Evolutionary conservation across 495 filamentous ascomycete genomes (phyloP).

Genomic region (Aspergillus leporis): DNA sequence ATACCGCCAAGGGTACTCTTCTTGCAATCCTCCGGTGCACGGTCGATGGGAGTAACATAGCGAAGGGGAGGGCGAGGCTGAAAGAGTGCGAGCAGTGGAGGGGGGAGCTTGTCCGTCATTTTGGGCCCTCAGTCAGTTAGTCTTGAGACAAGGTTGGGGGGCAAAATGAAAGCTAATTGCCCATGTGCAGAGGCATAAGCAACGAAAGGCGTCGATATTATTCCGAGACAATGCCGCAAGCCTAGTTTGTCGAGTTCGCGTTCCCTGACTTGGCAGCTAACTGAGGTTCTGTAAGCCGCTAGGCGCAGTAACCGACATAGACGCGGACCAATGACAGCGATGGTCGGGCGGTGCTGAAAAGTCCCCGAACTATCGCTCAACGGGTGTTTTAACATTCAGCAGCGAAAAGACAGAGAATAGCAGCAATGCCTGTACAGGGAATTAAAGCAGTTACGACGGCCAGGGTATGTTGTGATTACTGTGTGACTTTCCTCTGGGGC

Average conservation of each 20-base stretch:
- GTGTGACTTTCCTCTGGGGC: not conserved
- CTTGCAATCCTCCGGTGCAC: constrained; percentile 77
- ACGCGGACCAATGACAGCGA: constrained; percentile 28
- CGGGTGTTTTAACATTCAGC: constrained; percentile 9
- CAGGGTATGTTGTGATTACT: constrained; percentile 29
- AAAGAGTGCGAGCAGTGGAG: constrained; percentile 90
- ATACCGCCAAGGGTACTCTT: constrained; percentile 67
- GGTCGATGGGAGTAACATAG: constrained; percentile 81
- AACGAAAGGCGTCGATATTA: not conserved
- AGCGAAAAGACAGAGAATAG: constrained; percentile 14
- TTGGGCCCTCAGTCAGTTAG: constrained; percentile 20
- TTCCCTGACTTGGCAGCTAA: constrained; percentile 5
- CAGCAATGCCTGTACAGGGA: constrained; percentile 69
- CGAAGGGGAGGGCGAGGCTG: constrained; percentile 88
- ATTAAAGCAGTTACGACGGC: constrained; percentile 44
- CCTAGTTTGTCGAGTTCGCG: constrained; percentile 13
- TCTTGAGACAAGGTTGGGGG: not conserved
- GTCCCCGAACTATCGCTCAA: constrained; percentile 17
- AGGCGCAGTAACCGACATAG: constrained; percentile 24
- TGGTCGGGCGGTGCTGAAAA: constrained; percentile 17
- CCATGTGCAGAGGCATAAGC: constrained; percentile 5
- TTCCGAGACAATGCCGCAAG: not conserved
- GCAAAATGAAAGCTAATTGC: not conserved
- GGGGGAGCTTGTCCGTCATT: constrained; percentile 96
- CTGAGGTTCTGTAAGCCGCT: constrained; percentile 6